Base-by-base conservation (phyloP, 495 filamentous ascomycete species). In the Podospora appendiculata region DNA sequence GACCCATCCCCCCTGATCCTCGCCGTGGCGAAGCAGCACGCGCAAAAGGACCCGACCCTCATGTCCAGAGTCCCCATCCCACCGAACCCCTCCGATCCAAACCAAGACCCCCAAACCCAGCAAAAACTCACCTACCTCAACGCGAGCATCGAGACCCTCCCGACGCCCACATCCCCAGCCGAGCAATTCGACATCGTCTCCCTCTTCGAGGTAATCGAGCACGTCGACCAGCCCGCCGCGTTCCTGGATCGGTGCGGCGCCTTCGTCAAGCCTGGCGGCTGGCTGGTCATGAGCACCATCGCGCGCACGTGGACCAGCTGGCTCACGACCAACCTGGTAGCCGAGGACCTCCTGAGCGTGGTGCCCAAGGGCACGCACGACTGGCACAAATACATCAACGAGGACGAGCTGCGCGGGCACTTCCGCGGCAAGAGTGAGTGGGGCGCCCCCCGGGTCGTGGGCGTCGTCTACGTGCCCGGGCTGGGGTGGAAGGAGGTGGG, bases 281-380 rank as follows among this genome's bases (percentile, higher is more conserved):
- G 94, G 93, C 70, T 98, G 2, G 78, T 96, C 34, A 73, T 91
- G 16, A 90, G 85, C 51, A 98, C 93, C 2, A 97, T 98, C 57
- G 86, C 93, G 32, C 71, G 94, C 54, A 93, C 87, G 12, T 83
- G 88, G 77, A 82, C 81, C 45, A 91, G 86, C 43, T 98, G 88
- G 83, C 54, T 95, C 4, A 88, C 89, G 14, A 98, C 95, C 16
- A 96, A 96, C 59, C 64, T 97, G 19, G 76, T 96, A 48, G 93
- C 93, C 0, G 93, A 98, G 70, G 90, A 93, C 70, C 68, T 96
- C 4, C 66, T 95, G 44, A 72, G 88, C 16, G 84, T 97, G 51
- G 93, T 98, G 51, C 93, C 93, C 17, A 78, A 79, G 48, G 93
- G 93, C 0, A 96, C 93, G 48, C 93, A 98, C 66, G 90, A 96